These are phyloP conservation scores for Farysia itapuensis DNA, from an alignment of 1,284 basidiomycete species.

Conservation along the genomic window DNA sequence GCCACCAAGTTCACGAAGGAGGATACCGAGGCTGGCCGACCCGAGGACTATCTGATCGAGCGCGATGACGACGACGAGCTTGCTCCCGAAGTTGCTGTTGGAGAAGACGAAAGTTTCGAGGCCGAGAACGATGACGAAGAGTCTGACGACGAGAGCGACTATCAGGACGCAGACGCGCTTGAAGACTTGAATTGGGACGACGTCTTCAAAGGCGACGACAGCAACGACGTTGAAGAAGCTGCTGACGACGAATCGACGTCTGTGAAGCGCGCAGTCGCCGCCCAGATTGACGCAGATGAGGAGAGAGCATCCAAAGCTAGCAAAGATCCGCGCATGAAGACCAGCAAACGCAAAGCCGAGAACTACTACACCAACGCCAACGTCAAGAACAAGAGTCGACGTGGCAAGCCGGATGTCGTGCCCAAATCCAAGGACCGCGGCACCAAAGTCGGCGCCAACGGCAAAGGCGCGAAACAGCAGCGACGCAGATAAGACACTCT, in stretches of 20 bases:
- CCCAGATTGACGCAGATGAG: conserved; percentile 45
- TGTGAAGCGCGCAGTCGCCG: conserved; percentile 38
- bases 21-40: conserved; percentile 52
- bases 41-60: conserved; percentile 56
- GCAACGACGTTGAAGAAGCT: conserved; percentile 18
- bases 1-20: conserved; percentile 64
- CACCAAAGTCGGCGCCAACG: conserved; percentile 48
- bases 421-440: conserved; percentile 44
- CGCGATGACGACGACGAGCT: conserved; percentile 44
- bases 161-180: conserved; percentile 45
- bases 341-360: conserved; percentile 72
- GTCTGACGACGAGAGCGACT: conserved; percentile 52
- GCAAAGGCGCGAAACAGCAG: conserved; percentile 34
- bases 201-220: conserved; percentile 63
- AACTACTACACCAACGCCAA: conserved; percentile 76
- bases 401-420: conserved; percentile 60
- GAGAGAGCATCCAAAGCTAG: conserved; percentile 36
- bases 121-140: conserved; percentile 34
- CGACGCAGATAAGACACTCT: conserved; percentile 16
- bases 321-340: conserved; percentile 53
- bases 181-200: conserved; percentile 81
- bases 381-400: conserved; percentile 60
- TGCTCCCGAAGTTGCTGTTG: conserved; percentile 30
- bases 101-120: conserved; percentile 38
- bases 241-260: conserved; percentile 21